Base-by-base conservation (phyloP, 495 filamentous ascomycete genomes). In the Xylaria flabelliformis region DNA sequence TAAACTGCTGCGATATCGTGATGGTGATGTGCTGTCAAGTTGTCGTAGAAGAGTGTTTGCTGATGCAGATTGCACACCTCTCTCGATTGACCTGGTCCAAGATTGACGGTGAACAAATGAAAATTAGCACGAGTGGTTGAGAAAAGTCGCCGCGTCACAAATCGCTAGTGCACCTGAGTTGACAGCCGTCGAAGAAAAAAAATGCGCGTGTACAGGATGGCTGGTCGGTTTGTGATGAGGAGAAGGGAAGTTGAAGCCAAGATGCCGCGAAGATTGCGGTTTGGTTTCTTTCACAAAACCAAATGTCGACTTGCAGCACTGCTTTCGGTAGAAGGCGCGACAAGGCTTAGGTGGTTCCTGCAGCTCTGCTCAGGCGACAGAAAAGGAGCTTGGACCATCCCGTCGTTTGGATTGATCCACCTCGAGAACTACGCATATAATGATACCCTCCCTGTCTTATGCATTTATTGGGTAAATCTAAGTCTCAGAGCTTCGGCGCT, bases 241-340 rank as follows among this genome's bases (percentile, higher is more conserved):
- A 29, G 21, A 53, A 42, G 36, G 68, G 21, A 41, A 19, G 2
- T 32, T 34, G 55, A 9, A 63, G 56, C 10, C 7, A 29, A 41
- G 61, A 9, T 26, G 44, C 42, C 29, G 62, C 59, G 15, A 24
- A 63, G 10, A 48, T 46, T 29, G 42, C 65, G 55, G 29, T 36
- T 59, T 34, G 64, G 62, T 58, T 46, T 69, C 72, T 69, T 73
- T 73, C 58, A 69, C 66, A 48, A 29, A 29, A 56, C 24, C 41
- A 42, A 41, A 46, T 34, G 41, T 70, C 26, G 32, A 70, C 42
- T 29, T 42, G 21, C 17, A 53, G 42, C 32, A 55, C 69, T 71
- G 69, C 41, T 71, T 71, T 64, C 69, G 62, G 69, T 71, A 46
- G 56, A 67, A 67, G 50, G 50, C 65, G 65, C 50, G 65, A 67